Evolutionary conservation across 2,329 filamentous ascomycete genomes (phyloP).

Genomic region (Pseudocercospora cruenta): DNA sequence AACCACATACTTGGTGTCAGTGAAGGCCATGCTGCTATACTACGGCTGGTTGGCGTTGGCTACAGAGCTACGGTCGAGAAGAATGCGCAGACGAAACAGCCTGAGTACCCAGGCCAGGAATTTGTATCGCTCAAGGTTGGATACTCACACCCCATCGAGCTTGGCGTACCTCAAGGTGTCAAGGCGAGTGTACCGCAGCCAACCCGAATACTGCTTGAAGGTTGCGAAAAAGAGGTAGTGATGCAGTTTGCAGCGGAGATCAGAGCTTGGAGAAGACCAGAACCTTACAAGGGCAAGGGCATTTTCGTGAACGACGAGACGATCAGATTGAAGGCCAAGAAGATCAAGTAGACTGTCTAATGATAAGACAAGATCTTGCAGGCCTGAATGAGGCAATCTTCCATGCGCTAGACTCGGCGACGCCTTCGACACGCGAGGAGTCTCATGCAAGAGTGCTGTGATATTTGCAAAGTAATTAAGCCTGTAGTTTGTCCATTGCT

Average conservation of each 20-base stretch:
- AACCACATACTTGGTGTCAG: slow-evolving; percentile 93
- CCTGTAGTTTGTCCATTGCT: background rate
- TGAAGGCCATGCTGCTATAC: slow-evolving; percentile 91
- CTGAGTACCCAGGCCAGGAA: slow-evolving; percentile 78
- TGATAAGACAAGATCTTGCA: background rate
- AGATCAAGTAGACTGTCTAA: slow-evolving; percentile 50
- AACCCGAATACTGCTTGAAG: slow-evolving; percentile 87
- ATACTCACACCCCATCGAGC: slow-evolving; percentile 92
- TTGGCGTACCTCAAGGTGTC: slow-evolving; percentile 79
- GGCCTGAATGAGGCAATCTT: background rate
- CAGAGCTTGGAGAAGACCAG: slow-evolving; percentile 82
- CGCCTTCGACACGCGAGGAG: background rate
- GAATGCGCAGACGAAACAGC: slow-evolving; percentile 66
- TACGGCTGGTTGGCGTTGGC: slow-evolving; percentile 91
- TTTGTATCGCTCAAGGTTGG: slow-evolving; percentile 94
- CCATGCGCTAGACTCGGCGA: background rate
- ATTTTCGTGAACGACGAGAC: slow-evolving; percentile 98
- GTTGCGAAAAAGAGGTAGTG: slow-evolving; percentile 80
- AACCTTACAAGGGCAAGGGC: slow-evolving; percentile 99
- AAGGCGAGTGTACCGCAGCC: slow-evolving; percentile 87
- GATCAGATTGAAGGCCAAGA: slow-evolving; percentile 96
- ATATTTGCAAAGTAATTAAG: background rate
- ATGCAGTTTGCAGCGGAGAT: slow-evolving; percentile 92
- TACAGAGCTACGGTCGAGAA: slow-evolving; percentile 88
- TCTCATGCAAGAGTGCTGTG: background rate